Evolutionary conservation across 2,329 filamentous ascomycete species (phyloP).

Genomic region (Clarireedia hainanense): DNA sequence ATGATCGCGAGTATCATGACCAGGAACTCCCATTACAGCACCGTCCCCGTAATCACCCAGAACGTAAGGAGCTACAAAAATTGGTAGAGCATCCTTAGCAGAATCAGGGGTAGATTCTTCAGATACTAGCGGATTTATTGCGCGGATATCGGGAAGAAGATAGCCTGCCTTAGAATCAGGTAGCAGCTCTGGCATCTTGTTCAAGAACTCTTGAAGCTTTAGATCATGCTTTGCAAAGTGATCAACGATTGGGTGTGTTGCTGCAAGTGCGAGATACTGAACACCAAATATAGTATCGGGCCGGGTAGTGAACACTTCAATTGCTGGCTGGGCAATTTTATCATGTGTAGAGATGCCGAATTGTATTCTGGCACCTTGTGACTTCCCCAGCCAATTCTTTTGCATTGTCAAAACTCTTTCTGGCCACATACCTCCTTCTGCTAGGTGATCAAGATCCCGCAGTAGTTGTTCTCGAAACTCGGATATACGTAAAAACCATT

Average conservation of each 20-base stretch:
- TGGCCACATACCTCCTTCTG: constrained; percentile 63
- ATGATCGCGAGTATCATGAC: constrained; percentile 71
- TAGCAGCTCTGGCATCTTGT: constrained; percentile 49
- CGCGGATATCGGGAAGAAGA: constrained; percentile 51
- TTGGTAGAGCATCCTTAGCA: constrained; percentile 52
- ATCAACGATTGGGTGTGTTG: constrained; percentile 62
- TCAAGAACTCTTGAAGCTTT: constrained; percentile 60
- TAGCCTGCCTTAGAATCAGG: constrained; percentile 60
- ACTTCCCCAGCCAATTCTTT: constrained; percentile 80
- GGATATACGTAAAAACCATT: constrained; percentile 87
- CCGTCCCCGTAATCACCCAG: constrained; percentile 79
- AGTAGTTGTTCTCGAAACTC: constrained; percentile 67
- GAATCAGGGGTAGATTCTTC: constrained; percentile 42
- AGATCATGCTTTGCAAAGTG: constrained; percentile 50
- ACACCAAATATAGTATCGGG: constrained; percentile 83
- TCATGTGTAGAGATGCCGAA: constrained; percentile 49
- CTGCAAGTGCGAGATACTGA: constrained; percentile 73
- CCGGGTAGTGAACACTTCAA: constrained; percentile 77
- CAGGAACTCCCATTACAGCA: constrained; percentile 87
- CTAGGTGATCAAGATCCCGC: constrained; percentile 59
- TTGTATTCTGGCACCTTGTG: constrained; percentile 61
- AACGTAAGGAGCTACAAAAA: constrained; percentile 81
- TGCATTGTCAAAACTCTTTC: constrained; percentile 78
- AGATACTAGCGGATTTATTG: constrained; percentile 58
- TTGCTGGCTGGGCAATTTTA: constrained; percentile 21